A percentile compares a stretch with the other conserved stretches of the same genome.
Evolutionary conservation across 768 basidiomycete genomes (phyloP).

Genomic region (Leucogyrophana mollusca): DNA sequence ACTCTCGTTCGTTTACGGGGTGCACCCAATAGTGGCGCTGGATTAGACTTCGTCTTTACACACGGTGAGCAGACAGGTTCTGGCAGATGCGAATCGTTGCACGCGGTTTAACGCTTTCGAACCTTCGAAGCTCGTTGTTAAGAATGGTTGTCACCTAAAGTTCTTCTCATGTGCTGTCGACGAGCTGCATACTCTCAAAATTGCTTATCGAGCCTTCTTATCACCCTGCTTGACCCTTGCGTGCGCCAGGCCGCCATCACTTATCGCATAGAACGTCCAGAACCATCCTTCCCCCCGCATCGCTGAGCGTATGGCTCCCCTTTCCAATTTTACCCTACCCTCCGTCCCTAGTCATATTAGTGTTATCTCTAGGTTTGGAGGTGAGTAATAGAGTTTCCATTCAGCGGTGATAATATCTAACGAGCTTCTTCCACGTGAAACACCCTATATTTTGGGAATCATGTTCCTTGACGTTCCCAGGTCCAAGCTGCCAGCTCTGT

Average conservation of each 20-base stretch:
- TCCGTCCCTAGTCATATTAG: too few species aligned
- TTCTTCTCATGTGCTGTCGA: too few species aligned
- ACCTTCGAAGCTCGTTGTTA: background rate
- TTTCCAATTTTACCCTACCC: too few species aligned
- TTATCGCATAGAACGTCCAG: too few species aligned
- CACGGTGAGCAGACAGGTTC: slow-evolving; percentile 2
- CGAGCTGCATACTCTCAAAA: too few species aligned
- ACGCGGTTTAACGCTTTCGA: slow-evolving; percentile 8
- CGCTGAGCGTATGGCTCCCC: slow-evolving; percentile 4
- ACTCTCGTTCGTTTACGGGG: too few species aligned
- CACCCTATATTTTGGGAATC: background rate
- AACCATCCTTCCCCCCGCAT: background rate
- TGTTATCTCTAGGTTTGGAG: slow-evolving; percentile 13
- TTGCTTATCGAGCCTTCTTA: too few species aligned
- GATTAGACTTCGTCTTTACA: slow-evolving; percentile 9
- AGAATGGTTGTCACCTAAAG: too few species aligned
- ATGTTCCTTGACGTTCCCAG: background rate
- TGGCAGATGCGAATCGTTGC: slow-evolving; percentile 1
- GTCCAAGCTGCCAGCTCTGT: background rate
- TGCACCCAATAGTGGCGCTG: background rate
- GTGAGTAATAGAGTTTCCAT: slow-evolving; percentile 15
- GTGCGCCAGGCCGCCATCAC: too few species aligned
- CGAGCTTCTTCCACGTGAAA: slow-evolving; percentile 17
- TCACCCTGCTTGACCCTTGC: too few species aligned
- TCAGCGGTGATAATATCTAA: slow-evolving; percentile 10